Conservation (phyloP, 139 green algal genomes). For the Tetraselmis striata region DNA sequence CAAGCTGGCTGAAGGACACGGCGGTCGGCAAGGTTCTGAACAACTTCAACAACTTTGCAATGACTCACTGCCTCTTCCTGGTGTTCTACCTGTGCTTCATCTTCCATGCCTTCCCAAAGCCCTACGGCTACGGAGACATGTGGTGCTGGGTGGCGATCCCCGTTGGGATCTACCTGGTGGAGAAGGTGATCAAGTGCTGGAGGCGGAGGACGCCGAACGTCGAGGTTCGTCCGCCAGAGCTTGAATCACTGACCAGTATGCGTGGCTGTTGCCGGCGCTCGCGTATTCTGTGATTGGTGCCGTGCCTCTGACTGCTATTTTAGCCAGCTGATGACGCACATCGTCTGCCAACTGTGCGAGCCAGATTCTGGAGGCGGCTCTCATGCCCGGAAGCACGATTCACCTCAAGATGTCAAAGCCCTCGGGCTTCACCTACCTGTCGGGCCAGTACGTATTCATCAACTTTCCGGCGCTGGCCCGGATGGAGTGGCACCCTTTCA, state of each 20-base stretch:
- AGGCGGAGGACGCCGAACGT: neutral
- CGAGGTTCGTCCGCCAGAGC: no score
- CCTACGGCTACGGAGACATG: slow-evolving; percentile 3
- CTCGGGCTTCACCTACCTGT: neutral
- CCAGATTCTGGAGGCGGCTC: neutral
- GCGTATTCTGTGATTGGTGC: no score
- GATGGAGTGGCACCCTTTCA: neutral
- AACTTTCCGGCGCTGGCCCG: neutral
- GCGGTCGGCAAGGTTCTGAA: slow-evolving; percentile 3
- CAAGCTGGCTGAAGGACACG: neutral
- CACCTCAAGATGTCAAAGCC: neutral
- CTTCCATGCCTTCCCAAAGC: neutral
- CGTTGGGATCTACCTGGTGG: neutral
- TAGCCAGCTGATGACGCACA: no score
- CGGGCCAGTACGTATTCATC: neutral
- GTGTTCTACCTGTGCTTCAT: neutral
- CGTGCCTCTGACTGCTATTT: no score
- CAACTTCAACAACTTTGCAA: slow-evolving; percentile 2
- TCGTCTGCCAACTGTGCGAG: no score
- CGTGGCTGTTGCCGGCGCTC: no score
- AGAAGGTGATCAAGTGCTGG: neutral
- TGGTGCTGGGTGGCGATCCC: neutral
- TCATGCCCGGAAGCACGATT: neutral
- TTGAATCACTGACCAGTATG: no score
- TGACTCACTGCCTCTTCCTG: neutral